Percentiles rank a stretch among this genome's conserved stretches.
Evolutionary conservation across 805 yeast species (phyloP).

Genomic region (Myxozyma melibiosi): DNA sequence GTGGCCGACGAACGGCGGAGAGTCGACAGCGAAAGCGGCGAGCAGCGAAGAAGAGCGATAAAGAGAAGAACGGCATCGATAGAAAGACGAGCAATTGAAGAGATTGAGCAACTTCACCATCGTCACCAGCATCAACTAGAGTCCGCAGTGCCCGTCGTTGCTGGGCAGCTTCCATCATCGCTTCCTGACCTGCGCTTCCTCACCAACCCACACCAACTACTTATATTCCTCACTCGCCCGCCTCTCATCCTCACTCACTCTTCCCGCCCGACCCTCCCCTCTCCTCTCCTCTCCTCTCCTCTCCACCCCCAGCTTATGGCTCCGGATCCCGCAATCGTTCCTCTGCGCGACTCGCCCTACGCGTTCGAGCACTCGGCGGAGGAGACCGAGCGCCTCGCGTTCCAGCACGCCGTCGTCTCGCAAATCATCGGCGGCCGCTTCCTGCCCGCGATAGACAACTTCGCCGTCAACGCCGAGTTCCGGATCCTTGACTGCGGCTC

Average conservation of each 20-base stretch:
- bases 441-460: constrained; percentile 21
- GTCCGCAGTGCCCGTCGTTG: too few relatives aligned
- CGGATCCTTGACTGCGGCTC: constrained; percentile 20
- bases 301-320: neutral
- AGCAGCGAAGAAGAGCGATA: too few relatives aligned
- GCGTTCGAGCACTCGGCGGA: constrained; percentile 9
- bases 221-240: too few relatives aligned
- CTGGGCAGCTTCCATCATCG: too few relatives aligned
- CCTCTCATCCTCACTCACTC: too few relatives aligned
- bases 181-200: too few relatives aligned
- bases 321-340: neutral
- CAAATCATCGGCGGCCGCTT: constrained; percentile 26
- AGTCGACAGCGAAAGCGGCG: too few relatives aligned
- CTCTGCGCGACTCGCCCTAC: neutral
- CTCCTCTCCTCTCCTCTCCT: neutral
- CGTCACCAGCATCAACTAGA: neutral
- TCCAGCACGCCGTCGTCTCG: constrained; percentile 12
- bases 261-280: neutral
- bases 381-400: constrained; percentile 20
- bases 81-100: too few relatives aligned
- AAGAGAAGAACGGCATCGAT: too few relatives aligned
- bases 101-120: neutral
- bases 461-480: constrained; percentile 5
- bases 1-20: too few relatives aligned
- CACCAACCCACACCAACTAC: too few relatives aligned